Evolutionary conservation across 257 asterid genomes (phyloP), one percentile per base, ranked within the genome.

Genomic region (Paraleonurus japonicus): DNA sequence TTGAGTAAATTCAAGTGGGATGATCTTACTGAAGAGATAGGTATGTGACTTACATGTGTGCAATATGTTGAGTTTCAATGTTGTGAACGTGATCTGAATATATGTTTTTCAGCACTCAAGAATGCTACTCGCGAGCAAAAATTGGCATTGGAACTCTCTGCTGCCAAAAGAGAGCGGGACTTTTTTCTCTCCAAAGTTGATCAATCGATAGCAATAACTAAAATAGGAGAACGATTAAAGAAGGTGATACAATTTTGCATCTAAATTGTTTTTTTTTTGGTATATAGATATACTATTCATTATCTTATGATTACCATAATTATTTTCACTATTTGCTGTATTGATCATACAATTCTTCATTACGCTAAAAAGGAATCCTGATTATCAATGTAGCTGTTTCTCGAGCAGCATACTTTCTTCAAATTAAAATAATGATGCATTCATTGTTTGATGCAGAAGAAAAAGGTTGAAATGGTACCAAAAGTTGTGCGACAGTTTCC

Each of bases 1-100:
- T 80, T 92, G 83, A 89, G 98, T 75, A 95, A 95, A 82, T 88
- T 95, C 84, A 95, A 89, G 88, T 95, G 99, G 98, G 98, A 95
- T 65, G 95, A 95, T 84, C 96, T 92, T 76, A 89, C 90, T 4
- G 95, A 80, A 67, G 99, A 92, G 79, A 88, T 78, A 33, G 98
- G 95, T 89, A 85, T 19, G 13, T 41, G 26, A 23, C 47, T 58
- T 1, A 2, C 45, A 70, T 37, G 22, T 65, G 37, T 55, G 39
- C 41, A 43, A 45, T 39, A n/a, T 6, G 62, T 9, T 33, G 53
- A 66, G 57, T 11, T 70, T 74, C 37, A 54, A 19, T 61, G 17
- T n/a, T 55, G 28, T 66, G 13, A 50, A 63, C 43, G 32, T 75
- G 61, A 70, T 51, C 74, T 62, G 63, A 20, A 20, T 60, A 32